These are phyloP conservation scores for Metschnikowia cerradonensis DNA, from an alignment of 805 yeast genomes.

Conservation along the genomic window DNA sequence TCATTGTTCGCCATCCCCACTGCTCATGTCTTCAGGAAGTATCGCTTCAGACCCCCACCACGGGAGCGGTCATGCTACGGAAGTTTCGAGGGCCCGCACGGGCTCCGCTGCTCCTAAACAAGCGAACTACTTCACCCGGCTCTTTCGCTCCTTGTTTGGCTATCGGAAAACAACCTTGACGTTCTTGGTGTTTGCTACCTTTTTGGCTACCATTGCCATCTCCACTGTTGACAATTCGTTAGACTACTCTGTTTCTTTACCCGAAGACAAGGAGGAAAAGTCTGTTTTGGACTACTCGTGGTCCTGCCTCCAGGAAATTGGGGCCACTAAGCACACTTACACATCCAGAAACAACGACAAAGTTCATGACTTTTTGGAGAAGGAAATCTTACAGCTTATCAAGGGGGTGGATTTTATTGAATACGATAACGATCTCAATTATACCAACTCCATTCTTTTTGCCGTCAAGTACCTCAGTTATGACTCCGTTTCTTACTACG, in stretches of 20 bases:
- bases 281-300: slow-evolving; percentile 48
- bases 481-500: slow-evolving; percentile 67
- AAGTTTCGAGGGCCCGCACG: not conserved
- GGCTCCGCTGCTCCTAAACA: slow-evolving; percentile 1
- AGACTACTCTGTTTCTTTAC: slow-evolving; percentile 39
- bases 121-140: slow-evolving; percentile 22
- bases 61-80: not conserved
- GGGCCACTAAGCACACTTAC: slow-evolving; percentile 70
- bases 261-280: slow-evolving; percentile 37
- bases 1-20: not conserved
- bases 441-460: slow-evolving; percentile 47
- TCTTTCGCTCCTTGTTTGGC: slow-evolving; percentile 51
- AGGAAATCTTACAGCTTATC: slow-evolving; percentile 31
- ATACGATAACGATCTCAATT: slow-evolving; percentile 38
- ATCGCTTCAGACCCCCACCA: slow-evolving; percentile 2
- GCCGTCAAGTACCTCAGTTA: slow-evolving; percentile 44
- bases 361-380: slow-evolving; percentile 63
- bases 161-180: slow-evolving; percentile 72
- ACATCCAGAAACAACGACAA: slow-evolving; percentile 70
- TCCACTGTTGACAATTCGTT: slow-evolving; percentile 37
- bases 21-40: slow-evolving; percentile 3
- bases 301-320: slow-evolving; percentile 68
- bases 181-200: slow-evolving; percentile 47
- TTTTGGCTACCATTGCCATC: slow-evolving; percentile 37
- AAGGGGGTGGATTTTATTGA: slow-evolving; percentile 33